These are phyloP conservation scores for Holtermanniella nyarrowii DNA, from an alignment of 768 basidiomycete species.

Conservation along the genomic window DNA sequence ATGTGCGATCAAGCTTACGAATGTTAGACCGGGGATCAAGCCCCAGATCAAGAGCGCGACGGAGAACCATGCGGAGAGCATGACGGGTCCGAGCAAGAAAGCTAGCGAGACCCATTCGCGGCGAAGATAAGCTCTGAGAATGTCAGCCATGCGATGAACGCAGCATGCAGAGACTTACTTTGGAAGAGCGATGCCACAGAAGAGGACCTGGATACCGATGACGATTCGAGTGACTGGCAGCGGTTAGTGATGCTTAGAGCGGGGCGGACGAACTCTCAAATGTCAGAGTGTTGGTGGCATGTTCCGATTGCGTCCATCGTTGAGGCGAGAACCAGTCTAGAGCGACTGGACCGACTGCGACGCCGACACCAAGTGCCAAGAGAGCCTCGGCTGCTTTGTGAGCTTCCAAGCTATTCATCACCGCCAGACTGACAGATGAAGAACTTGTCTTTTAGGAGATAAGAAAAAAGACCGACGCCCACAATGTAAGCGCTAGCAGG, in stretches of 20 bases:
- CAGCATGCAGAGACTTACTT: conserved; percentile 13
- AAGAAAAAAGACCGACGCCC: conserved; percentile 4
- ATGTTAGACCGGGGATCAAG: conserved; percentile 41
- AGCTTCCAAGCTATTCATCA: too few species aligned
- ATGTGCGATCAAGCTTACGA: conserved; percentile 14
- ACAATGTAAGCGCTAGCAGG: conserved; percentile 40
- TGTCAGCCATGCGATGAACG: neutral
- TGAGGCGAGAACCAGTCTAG: conserved; percentile 38
- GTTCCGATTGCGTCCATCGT: conserved; percentile 32
- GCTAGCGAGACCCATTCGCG: conserved; percentile 37
- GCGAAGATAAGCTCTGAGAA: conserved; percentile 36
- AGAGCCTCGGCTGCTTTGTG: conserved; percentile 31
- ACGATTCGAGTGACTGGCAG: conserved; percentile 39
- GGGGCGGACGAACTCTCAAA: conserved; percentile 2
- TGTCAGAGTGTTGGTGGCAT: conserved; percentile 19
- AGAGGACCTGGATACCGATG: conserved; percentile 42
- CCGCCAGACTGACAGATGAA: neutral
- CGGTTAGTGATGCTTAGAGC: conserved; percentile 1
- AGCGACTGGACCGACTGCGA: conserved; percentile 39
- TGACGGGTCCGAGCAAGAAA: conserved; percentile 42
- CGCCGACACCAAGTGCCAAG: conserved; percentile 25
- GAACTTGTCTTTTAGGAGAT: neutral
- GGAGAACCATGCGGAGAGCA: conserved; percentile 43
- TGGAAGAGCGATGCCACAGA: conserved; percentile 35
- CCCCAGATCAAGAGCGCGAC: conserved; percentile 39